phyloP scores from a whole-genome alignment of 805 yeast genomes.

The Priceomyces medius region DNA sequence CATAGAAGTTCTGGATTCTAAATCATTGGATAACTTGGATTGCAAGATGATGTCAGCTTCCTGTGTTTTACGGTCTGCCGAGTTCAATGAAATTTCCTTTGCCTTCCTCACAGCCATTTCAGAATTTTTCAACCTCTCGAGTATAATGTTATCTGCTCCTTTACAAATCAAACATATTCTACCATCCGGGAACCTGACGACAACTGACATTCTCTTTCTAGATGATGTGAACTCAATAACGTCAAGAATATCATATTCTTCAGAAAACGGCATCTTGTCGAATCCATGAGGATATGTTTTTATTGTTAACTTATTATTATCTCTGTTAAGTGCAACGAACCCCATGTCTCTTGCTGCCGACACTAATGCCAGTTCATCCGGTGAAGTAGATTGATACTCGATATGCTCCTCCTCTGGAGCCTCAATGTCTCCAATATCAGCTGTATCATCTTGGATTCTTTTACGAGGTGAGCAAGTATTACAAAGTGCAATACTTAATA shows the following conservation, averaged over 20 bases:
- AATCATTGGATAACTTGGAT: constrained; percentile 43
- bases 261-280: constrained; percentile 59
- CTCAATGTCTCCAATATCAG: constrained; percentile 16
- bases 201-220: constrained; percentile 92
- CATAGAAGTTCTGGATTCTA: constrained; percentile 29
- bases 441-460: constrained; percentile 9
- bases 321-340: constrained; percentile 72
- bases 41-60: constrained; percentile 78
- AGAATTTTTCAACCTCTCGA: constrained; percentile 64
- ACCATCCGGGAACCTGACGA: constrained; percentile 73
- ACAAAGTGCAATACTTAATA: constrained; percentile 80
- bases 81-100: constrained; percentile 55
- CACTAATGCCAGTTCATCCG: constrained; percentile 92
- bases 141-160: constrained; percentile 91
- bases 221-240: constrained; percentile 81
- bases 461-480: constrained; percentile 84
- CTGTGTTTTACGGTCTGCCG: constrained; percentile 62
- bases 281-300: constrained; percentile 85
- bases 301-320: constrained; percentile 57
- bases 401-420: constrained; percentile 44
- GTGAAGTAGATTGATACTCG: constrained; percentile 90
- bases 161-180: constrained; percentile 79
- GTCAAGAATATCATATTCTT: constrained; percentile 73
- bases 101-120: constrained; percentile 63
- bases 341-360: constrained; percentile 96